phyloP scores from a whole-genome alignment of 1,284 basidiomycete genomes.

The Papiliotrema nemorosa region DNA sequence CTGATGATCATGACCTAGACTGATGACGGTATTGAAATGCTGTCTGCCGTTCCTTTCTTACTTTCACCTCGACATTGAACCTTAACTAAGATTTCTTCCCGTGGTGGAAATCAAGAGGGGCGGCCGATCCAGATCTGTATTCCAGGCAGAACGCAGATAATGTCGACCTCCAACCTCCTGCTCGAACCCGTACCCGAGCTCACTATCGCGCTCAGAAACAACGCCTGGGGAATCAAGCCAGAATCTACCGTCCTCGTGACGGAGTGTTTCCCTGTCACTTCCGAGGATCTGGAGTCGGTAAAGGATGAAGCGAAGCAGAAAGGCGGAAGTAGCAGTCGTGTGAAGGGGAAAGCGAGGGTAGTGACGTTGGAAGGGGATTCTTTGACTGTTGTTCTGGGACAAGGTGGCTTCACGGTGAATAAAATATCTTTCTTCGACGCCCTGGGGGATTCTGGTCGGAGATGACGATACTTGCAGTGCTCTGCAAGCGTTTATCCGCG shows the following conservation, averaged over 20 bases:
- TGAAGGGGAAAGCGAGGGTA: slow-evolving; percentile 22
- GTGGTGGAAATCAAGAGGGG: no score
- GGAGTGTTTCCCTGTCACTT: slow-evolving; percentile 27
- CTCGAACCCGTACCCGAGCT: slow-evolving; percentile 39
- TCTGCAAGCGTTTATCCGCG: neutral
- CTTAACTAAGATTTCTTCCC: no score
- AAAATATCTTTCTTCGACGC: neutral
- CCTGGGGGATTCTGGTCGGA: neutral
- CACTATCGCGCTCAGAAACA: slow-evolving; percentile 21
- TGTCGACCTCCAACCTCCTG: slow-evolving; percentile 27
- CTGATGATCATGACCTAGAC: no score
- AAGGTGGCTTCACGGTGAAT: slow-evolving; percentile 40
- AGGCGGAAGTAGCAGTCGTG: slow-evolving; percentile 10
- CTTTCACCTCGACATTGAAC: no score
- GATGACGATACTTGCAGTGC: neutral
- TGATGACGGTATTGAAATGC: no score
- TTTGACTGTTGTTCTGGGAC: slow-evolving; percentile 24
- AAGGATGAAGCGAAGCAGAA: slow-evolving; percentile 4
- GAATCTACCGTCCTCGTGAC: slow-evolving; percentile 16
- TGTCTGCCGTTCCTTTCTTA: no score
- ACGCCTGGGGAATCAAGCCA: slow-evolving; percentile 31
- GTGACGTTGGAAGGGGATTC: slow-evolving; percentile 16
- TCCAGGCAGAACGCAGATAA: no score
- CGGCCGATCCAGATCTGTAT: no score
- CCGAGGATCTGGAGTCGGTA: slow-evolving; percentile 19